Conservation (phyloP, 176 grass and related monocot species). For the Poa annua region DNA sequence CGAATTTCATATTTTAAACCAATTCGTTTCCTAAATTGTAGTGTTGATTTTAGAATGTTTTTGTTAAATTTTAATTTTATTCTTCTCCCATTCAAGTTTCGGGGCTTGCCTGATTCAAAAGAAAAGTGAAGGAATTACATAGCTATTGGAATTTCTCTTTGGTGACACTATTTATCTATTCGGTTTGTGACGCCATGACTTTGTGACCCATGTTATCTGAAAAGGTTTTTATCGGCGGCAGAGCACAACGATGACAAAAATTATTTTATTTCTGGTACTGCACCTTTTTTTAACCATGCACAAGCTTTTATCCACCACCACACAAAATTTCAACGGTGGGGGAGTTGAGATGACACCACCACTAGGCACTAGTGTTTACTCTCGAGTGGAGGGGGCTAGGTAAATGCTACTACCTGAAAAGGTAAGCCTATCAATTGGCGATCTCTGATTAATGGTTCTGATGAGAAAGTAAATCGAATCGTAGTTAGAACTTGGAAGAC, state of each 20-base stretch:
- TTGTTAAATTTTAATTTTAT: too few relatives aligned
- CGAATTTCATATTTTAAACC: too few relatives aligned
- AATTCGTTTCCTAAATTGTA: too few relatives aligned
- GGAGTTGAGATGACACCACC: constrained; percentile 31
- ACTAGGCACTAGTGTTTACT: background rate
- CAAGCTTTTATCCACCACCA: background rate
- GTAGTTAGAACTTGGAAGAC: too few relatives aligned
- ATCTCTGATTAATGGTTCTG: background rate
- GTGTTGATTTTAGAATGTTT: too few relatives aligned
- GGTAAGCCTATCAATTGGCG: background rate
- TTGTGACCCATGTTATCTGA: background rate
- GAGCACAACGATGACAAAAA: too few relatives aligned
- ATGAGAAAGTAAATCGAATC: background rate
- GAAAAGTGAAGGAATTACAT: too few relatives aligned
- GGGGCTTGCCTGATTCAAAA: too few relatives aligned
- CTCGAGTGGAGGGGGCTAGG: background rate
- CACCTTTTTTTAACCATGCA: background rate
- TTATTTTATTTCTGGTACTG: background rate
- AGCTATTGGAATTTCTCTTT: too few relatives aligned
- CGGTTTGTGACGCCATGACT: background rate
- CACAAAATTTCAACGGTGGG: constrained; percentile 31
- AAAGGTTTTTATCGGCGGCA: too few relatives aligned
- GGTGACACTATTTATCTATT: too few relatives aligned
- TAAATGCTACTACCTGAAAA: background rate
- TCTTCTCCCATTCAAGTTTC: too few relatives aligned